Evolutionary conservation across 1,284 basidiomycete genomes (phyloP), one percentile per base, ranked within the genome.

Genomic region (Heterobasidion parviporum): DNA sequence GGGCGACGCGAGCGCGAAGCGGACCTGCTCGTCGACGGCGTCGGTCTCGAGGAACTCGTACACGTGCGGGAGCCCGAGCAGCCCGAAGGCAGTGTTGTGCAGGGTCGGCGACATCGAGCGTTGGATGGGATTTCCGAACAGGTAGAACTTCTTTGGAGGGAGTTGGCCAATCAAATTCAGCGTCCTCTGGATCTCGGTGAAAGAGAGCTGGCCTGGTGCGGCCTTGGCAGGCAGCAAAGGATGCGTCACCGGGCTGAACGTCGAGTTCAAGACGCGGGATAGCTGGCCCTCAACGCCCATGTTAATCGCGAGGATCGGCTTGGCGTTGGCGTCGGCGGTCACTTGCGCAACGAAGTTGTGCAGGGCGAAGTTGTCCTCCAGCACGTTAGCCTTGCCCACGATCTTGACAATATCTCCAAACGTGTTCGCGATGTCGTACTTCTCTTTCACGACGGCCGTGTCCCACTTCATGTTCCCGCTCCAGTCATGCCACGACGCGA

Each of bases 401-500:
- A 99, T 82, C 75, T 98, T 98, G 74, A 93, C 79, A 36, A 98
- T 83, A 71, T 99, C 94, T 8, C 94, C 94, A 50, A 86, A 76
- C 57, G 74, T 72, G 38, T 76, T 72, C 6, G 89, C 89, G 36
- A 80, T 63, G 38, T 77, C 76, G 67, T 90, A 91, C 65, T 87
- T 89, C 57, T 82, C 80, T 62, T 82, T 80, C 47, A 90, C 84
- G 32, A 78, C 70, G 3, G 79, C 69, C 10, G 86, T 78, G 60
- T 85, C 79, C 96, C 96, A 99, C 60, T 82, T 82, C 74, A 97
- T 79, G 18, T 78, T 74, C 2, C 96, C 95, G 44, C 82, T 85
- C 86, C 89, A 94, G 67, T 99, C 94, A 68, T 98, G 95, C 84
- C 87, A 96, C 9, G 94, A 97, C 0, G 93, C 91, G 57, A 99